Evolutionary conservation across 352 stramenopile species (phyloP), one percentile per base, ranked within the genome.

Genomic region (Phytopythium helicoides): DNA sequence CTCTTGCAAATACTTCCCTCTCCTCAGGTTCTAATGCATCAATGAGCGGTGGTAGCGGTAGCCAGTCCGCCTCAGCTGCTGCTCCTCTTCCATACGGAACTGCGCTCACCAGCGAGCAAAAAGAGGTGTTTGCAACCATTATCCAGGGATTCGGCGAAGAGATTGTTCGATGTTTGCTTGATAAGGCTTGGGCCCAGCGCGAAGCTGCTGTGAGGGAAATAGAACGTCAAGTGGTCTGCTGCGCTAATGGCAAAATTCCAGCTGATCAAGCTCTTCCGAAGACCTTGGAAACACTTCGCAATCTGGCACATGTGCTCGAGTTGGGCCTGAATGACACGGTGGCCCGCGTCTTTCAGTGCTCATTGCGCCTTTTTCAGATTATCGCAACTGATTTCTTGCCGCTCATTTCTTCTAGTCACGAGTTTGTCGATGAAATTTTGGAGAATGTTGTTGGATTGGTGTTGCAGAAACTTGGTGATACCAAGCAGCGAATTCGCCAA

Each of bases 151-250:
- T 93, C 28, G 81, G 81, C 6, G 83, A 92, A 52, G 64, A 77
- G 9, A 56, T 93, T 0, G 76, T 90, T n/a, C 78, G 83, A 2
- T 93, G 83, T 57, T 51, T 93, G 6, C 57, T 93, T 1, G 83
- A 93, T 54, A 93, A 93, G 19, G 77, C 73, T 2, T 93, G 83
- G 83, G 74, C 83, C 14, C 81, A 87, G 19, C 71, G 83, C 2
- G 83, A 93, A 39, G 76, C 79, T 6, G 83, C 81, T 2, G 63
- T 93, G 22, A 81, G 83, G 6, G 81, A 92, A 35, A 72, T 93
- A 3, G 81, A 93, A 38, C 81, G 79, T 4, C 67, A 81, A 25
- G 75, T 93, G 0, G 49, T 86, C 0, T 78, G 71, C 25, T 82
- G 73, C 15, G 64, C 58, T 1, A 90, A 68, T 49, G 71, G 73